A percentile compares a stretch with the other conserved stretches of the same genome.
phyloP scores from a whole-genome alignment of 2,329 filamentous ascomycete species.

The Fusarium subtropicale region DNA sequence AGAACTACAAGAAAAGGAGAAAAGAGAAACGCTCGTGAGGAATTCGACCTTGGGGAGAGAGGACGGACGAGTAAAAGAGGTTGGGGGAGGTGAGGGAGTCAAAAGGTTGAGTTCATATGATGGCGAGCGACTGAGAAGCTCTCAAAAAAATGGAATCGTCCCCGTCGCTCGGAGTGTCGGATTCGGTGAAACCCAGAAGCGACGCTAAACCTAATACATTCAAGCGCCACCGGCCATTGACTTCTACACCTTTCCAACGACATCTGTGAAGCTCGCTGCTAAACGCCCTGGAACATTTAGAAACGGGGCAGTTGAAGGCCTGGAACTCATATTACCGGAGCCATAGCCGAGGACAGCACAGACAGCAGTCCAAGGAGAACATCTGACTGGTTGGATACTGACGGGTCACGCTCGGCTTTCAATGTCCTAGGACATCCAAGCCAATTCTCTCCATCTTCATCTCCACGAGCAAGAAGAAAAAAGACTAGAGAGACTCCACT shows the following conservation, averaged over 20 bases:
- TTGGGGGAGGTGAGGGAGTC: constrained; percentile 36
- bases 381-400: constrained; percentile 27
- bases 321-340: constrained; percentile 37
- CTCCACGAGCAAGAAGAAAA: constrained; percentile 11
- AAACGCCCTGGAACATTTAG: constrained; percentile 23
- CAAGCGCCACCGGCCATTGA: constrained; percentile 46
- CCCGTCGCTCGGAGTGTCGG: constrained; percentile 50
- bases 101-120: constrained; percentile 43
- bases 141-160: constrained; percentile 54
- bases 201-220: constrained; percentile 48
- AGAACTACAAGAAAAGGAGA: constrained; percentile 48
- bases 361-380: constrained; percentile 1
- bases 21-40: constrained; percentile 44
- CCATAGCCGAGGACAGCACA: constrained; percentile 40
- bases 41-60: constrained; percentile 46
- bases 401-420: constrained; percentile 41
- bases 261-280: constrained; percentile 43
- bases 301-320: constrained; percentile 17
- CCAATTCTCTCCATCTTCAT: not conserved
- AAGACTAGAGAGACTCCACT: constrained; percentile 17
- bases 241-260: constrained; percentile 56
- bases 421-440: constrained; percentile 27
- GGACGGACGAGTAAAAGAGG: constrained; percentile 36
- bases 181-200: constrained; percentile 55
- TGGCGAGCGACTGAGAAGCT: constrained; percentile 44